Base-by-base conservation (phyloP, 345 rosid genomes). In the Hypericum androsaemum region DNA sequence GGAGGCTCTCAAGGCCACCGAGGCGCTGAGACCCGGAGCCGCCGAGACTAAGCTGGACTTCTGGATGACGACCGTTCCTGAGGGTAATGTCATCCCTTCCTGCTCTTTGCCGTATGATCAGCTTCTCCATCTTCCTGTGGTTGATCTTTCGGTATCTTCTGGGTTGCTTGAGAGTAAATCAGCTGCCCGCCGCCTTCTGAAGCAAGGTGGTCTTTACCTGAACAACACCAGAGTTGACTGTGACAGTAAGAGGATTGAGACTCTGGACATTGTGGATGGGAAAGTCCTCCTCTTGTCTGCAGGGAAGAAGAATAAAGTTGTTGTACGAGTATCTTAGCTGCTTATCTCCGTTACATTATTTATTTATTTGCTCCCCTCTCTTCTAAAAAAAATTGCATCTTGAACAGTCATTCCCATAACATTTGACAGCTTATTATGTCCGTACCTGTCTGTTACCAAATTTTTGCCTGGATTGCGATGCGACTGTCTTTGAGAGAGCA, bases 121-220 rank as follows among this genome's bases (percentile, higher is more conserved):
- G 59, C 88, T 92, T 16, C 44, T 81, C 56, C 66, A 77, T 59
- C 52, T 70, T 61, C 78, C 78, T 0, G 62, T 84, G 9, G 63
- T 84, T 67, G 96, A 92, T 73, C 73, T 92, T 54, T 67, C 84
- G 0, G 88, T 92, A 53, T 78, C 81, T 16, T 64, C 89, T 8
- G 95, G 96, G n/a, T 71, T 92, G 81, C 65, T 92, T 37, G 94
- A 81, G 66, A 82, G 89, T 64, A 92, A 84, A 66, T 77, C 89
- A 5, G 89, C 95, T 50, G 95, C 86, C 0, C 74, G 94, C 16
- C 81, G 96, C 8, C 52, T 87, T 69, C 56, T 88, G 74, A 92
- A 78, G 77, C 98, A 92, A 78, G 96, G 98, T 6, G 96, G 98
- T 3, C 47, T 92, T n/a, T 87, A 92, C 70, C 75, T 92, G 83